Evolutionary conservation across 306 rosid genomes (phyloP), one percentile per base, ranked within the genome.

Genomic region (Cucurbita ficifolia): DNA sequence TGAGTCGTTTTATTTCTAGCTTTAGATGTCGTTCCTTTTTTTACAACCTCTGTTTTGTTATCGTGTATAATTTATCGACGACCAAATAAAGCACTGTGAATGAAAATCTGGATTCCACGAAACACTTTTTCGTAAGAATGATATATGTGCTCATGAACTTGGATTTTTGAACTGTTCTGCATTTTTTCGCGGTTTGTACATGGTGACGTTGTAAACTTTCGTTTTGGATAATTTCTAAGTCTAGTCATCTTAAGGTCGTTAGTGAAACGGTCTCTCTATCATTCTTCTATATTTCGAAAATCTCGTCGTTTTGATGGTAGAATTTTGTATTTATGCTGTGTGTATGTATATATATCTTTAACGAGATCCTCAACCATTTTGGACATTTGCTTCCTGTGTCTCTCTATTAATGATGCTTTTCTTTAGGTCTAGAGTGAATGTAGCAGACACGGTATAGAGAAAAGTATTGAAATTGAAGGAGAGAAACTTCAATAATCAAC

Each of bases 391-490:
- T 67, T 67, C 38, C 12, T 12, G 38, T 38, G 53, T 11, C 48
- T 64, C 7, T 42, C 9, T 2, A 64, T 19, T 42, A 9, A 67
- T n/a, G 54, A 67, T 11, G 2, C 38, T 21, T 18, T 22, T 40
- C 8, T 22, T 19, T 57, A 82, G 93, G 82, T 74, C 79, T 49
- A 51, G 40, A 68, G 55, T 80, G 76, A 64, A 35, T 70, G 54
- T 69, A 77, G 76, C 56, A 53, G 38, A 70, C 58, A 62, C 55
- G 78, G 75, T 50, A 80, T 63, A 76, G 55, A 82, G 72, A 29
- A 17, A 70, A 63, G 40, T 42, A 67, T 42, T 61, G 75, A 48
- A 59, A 64, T 36, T 52, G 53, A 68, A 79, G 77, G 62, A 50
- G 62, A 81, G 33, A 70, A 53, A 53, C 16, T 40, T 40, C 76